These are phyloP conservation scores for Zopfochytrium polystomum DNA, from an alignment of 371 early-diverging fungal genomes.

Conservation along the genomic window DNA sequence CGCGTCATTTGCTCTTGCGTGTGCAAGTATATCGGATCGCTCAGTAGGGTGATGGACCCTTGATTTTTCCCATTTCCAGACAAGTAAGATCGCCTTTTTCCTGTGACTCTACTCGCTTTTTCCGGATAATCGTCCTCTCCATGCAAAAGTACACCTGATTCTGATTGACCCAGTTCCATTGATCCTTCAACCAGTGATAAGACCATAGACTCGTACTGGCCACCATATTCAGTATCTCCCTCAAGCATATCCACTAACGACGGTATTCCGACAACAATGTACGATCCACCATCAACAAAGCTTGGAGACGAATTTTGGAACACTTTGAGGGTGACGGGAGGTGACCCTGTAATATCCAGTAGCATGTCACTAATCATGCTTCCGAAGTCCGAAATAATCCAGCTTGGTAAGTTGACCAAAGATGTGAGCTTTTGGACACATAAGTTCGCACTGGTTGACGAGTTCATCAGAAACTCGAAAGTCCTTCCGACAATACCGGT, in stretches of 20 bases:
- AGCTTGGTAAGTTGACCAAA: slow-evolving; percentile 44
- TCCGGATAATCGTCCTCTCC: neutral
- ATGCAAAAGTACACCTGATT: neutral
- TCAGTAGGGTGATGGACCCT: neutral
- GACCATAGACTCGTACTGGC: neutral
- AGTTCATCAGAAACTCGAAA: slow-evolving; percentile 8
- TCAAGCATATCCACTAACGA: neutral
- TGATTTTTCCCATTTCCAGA: neutral
- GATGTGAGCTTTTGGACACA: slow-evolving; percentile 54
- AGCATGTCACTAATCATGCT: slow-evolving; percentile 31
- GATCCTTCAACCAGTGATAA: neutral
- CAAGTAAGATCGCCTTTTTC: too few relatives aligned
- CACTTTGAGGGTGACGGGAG: neutral
- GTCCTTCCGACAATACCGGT: too few relatives aligned
- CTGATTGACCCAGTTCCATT: neutral
- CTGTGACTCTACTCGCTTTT: neutral
- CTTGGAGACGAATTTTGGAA: neutral
- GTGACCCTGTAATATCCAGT: slow-evolving; percentile 4
- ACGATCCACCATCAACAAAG: neutral
- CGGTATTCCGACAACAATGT: neutral
- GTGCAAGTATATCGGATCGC: neutral
- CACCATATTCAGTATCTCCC: neutral
- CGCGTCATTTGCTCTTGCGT: slow-evolving; percentile 34
- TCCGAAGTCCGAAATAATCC: slow-evolving; percentile 52
- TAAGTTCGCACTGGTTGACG: slow-evolving; percentile 53